These are phyloP conservation scores for Trichoderma parareesei DNA, from an alignment of 495 filamentous ascomycete species.

Conservation along the genomic window DNA sequence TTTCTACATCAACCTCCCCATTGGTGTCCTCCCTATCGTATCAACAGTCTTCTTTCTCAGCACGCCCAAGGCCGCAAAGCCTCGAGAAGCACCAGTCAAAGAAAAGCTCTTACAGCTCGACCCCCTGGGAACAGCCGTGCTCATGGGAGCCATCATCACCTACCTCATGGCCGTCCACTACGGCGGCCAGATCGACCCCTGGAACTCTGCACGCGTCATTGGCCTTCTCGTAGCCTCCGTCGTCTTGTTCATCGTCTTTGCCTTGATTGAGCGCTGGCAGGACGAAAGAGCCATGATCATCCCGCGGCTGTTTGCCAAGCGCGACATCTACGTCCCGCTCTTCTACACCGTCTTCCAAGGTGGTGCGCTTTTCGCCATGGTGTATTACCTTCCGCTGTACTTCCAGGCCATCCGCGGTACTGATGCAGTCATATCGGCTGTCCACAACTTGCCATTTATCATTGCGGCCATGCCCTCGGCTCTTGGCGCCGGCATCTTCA, in stretches of 20 bases:
- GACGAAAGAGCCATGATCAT: conserved; percentile 27
- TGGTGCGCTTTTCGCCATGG: conserved; percentile 30
- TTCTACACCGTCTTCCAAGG: conserved; percentile 25
- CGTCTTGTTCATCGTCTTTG: conserved; percentile 21
- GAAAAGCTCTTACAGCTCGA: conserved; percentile 26
- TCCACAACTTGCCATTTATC: conserved; percentile 46
- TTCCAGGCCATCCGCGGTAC: conserved; percentile 46
- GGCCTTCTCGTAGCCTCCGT: conserved; percentile 35
- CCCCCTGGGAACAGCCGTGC: conserved; percentile 27
- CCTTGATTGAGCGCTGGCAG: conserved; percentile 20
- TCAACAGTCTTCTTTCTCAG: conserved; percentile 34
- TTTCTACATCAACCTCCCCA: conserved; percentile 44
- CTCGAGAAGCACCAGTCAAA: conserved; percentile 25
- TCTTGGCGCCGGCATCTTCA: conserved; percentile 25
- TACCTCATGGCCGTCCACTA: conserved; percentile 39
- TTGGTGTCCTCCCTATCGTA: conserved; percentile 29
- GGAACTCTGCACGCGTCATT: conserved; percentile 34
- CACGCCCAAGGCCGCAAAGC: conserved; percentile 26
- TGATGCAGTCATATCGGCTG: conserved; percentile 40
- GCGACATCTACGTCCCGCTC: conserved; percentile 26
- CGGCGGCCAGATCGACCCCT: conserved; percentile 33
- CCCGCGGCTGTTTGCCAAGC: conserved; percentile 30
- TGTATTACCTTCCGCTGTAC: conserved; percentile 57
- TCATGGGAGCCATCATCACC: conserved; percentile 32
- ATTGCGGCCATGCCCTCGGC: conserved; percentile 24